Base-by-base conservation (phyloP, 2,329 filamentous ascomycete genomes). In the Fusarium algeriense region DNA sequence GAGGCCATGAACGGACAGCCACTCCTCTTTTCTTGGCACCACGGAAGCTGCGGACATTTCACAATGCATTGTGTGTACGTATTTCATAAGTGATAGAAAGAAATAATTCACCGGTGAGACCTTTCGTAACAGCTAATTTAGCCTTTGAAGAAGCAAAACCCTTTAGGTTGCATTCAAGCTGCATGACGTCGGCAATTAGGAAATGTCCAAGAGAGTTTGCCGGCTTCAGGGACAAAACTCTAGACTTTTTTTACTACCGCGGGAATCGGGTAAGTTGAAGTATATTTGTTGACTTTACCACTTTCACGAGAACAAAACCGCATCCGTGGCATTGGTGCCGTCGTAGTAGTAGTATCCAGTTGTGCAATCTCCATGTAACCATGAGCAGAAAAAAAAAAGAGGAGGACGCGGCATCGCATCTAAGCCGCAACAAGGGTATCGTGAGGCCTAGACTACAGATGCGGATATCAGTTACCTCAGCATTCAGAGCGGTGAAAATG, bases 401-500 rank as follows among this genome's bases (percentile, higher is more conserved):
- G 34, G 62, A 69, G 60, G 59, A 64, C 43, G 38, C 64, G 50
- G 32, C 49, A 67, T 56, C 35, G 28, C 38, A 40, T 57, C 62
- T 54, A 59, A 64, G 59, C 64, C 65, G 37, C 48, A 55, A 57
- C 66, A 69, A 71, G 69, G 53, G 26, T 60, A 55, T 38, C 43
- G 7, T 14, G 32, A 59, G 58, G 41, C 28, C 56, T 53, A 64
- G 48, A 62, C 64, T 59, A 64, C 48, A 11, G 11, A 38, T 64
- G 49, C 49, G 37, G 55, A 62, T 55, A 58, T 67, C 54, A 59
- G 66, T 43, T 64, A 69, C 52, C 76, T 80, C 13, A 62, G 75
- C 41, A 73, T 70, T 35, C 46, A 71, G 13, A 68, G 78, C 55
- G 79, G 80, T 53, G 76, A 80, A 54, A 78, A 60, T 50, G 46